A percentile compares a stretch with the other conserved stretches of the same genome.
phyloP scores from a whole-genome alignment of 371 early-diverging fungal species.

The Mucor plumbeus region DNA sequence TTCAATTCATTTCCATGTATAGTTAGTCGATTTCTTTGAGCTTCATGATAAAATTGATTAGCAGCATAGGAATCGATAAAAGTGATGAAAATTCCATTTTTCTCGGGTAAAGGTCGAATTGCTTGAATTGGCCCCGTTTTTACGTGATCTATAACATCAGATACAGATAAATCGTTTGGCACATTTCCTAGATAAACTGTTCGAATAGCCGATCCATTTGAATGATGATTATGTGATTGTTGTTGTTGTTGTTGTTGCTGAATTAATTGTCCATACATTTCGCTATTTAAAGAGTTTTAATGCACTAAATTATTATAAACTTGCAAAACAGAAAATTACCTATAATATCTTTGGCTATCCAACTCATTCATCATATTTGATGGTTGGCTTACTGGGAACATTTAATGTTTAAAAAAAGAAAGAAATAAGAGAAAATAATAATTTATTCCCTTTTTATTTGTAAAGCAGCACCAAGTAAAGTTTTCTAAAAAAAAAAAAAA shows the following conservation, averaged over 20 bases:
- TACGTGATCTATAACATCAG: conserved; percentile 76
- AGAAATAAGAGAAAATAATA: conserved; percentile 5
- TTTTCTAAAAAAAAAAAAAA: conserved; percentile 3
- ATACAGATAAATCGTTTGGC: conserved; percentile 62
- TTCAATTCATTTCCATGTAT: conserved; percentile 63
- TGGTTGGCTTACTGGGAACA: not conserved
- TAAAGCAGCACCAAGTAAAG: conserved; percentile 7
- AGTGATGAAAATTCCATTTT: conserved; percentile 80
- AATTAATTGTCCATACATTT: conserved; percentile 21
- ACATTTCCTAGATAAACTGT: conserved; percentile 85
- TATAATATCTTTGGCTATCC: conserved; percentile 7
- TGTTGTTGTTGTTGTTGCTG: not conserved
- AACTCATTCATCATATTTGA: not conserved
- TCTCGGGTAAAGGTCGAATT: conserved; percentile 75
- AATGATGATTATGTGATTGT: not conserved
- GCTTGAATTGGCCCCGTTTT: conserved; percentile 79
- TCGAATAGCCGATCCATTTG: conserved; percentile 35
- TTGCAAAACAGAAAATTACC: not conserved
- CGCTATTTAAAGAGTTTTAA: not conserved
- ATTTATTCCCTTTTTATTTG: conserved; percentile 1
- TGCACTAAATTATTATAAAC: not conserved
- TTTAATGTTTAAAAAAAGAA: conserved; percentile 3
- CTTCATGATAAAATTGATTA: conserved; percentile 58
- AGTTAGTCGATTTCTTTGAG: conserved; percentile 41
- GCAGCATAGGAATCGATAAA: conserved; percentile 78